Evolutionary conservation across 2,329 filamentous ascomycete species (phyloP).

Genomic region (Amauroascus niger): DNA sequence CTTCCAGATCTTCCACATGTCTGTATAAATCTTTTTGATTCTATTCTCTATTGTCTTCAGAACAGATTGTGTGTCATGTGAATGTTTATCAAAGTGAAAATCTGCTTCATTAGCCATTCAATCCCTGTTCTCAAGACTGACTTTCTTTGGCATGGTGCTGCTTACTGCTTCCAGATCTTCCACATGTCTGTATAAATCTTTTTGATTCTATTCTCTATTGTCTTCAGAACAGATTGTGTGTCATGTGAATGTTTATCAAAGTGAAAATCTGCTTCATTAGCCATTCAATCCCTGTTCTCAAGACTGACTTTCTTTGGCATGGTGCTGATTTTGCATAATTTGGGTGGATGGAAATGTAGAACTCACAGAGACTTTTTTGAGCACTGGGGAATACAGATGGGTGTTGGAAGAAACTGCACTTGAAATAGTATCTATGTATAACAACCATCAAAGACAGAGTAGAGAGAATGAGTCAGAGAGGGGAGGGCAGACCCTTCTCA

Average conservation of each 20-base stretch:
- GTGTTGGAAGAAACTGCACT: not conserved
- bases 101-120: not conserved
- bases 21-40: too few species aligned
- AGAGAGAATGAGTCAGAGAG: too few species aligned
- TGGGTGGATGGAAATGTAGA: not conserved
- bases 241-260: not conserved
- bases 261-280: not conserved
- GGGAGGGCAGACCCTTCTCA: not conserved
- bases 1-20: too few species aligned
- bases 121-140: not conserved
- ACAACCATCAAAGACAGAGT: too few species aligned
- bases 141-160: conserved; percentile 1
- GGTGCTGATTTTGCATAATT: not conserved
- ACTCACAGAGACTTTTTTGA: too few species aligned
- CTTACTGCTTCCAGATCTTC: too few species aligned
- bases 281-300: not conserved
- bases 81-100: not conserved
- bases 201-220: not conserved
- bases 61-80: not conserved
- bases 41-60: not conserved
- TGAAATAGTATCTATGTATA: not conserved
- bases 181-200: too few species aligned
- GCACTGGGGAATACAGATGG: not conserved
- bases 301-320: conserved; percentile 1
- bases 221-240: not conserved